Evolutionary conservation across 345 rosid genomes (phyloP).

Genomic region (Syzygium oleosum): DNA sequence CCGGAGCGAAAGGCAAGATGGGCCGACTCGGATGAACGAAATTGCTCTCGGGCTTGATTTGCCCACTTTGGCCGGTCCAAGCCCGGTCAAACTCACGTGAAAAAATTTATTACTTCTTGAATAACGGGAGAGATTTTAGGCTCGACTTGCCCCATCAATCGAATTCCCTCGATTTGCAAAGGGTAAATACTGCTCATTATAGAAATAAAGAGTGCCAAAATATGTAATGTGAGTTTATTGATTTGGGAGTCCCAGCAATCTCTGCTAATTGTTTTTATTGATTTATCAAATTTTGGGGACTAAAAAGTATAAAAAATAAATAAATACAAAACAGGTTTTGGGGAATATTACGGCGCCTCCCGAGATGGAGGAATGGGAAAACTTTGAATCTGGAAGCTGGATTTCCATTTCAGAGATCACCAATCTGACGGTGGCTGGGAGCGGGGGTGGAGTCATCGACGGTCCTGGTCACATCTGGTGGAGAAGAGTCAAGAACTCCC

Average conservation of each 20-base stretch:
- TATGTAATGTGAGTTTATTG: too few relatives aligned
- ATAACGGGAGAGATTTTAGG: too few relatives aligned
- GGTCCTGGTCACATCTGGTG: conserved; percentile 34
- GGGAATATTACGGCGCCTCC: conserved; percentile 15
- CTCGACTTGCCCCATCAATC: not conserved
- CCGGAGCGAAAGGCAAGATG: too few relatives aligned
- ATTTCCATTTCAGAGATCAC: conserved; percentile 12
- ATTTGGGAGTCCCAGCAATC: too few relatives aligned
- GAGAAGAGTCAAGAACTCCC: not conserved
- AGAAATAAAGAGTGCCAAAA: too few relatives aligned
- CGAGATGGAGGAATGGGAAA: conserved; percentile 12
- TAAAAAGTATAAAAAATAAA: not conserved
- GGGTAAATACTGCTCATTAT: too few relatives aligned
- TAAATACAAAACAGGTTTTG: not conserved
- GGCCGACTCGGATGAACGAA: too few relatives aligned
- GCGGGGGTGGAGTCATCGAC: conserved; percentile 17
- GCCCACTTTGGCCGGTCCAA: too few relatives aligned
- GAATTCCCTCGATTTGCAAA: too few relatives aligned
- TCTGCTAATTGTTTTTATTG: not conserved
- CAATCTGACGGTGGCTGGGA: conserved; percentile 22
- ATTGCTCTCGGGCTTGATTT: too few relatives aligned
- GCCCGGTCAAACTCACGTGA: too few relatives aligned
- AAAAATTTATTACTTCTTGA: too few relatives aligned
- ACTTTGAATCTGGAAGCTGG: conserved; percentile 9
- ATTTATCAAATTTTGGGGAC: not conserved